Percentiles rank a stretch among this genome's conserved stretches.
Evolutionary conservation across 2,329 filamentous ascomycete genomes (phyloP).

Genomic region (Epicoccum sorghinum): DNA sequence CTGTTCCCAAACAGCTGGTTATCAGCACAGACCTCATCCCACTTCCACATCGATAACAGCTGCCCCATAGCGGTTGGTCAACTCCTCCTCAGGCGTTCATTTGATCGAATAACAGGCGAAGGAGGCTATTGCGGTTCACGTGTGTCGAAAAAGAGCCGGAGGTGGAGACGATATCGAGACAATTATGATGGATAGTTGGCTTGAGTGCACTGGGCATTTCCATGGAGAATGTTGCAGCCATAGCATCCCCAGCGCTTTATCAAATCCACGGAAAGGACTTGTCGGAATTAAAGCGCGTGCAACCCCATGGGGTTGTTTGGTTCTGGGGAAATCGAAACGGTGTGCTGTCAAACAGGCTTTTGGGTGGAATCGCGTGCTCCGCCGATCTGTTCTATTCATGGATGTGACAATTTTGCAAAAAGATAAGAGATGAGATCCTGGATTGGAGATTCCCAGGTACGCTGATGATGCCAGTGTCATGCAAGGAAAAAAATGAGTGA

Average conservation of each 20-base stretch:
- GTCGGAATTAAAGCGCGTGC: conserved; percentile 6
- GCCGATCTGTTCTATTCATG: neutral
- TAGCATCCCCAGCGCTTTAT: neutral
- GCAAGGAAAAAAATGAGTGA: neutral
- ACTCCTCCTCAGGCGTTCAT: neutral
- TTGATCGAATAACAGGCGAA: neutral
- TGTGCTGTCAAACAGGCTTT: conserved; percentile 13
- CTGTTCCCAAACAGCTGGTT: conserved; percentile 7
- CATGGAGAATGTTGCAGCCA: neutral
- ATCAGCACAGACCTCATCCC: neutral
- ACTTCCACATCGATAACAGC: conserved; percentile 3
- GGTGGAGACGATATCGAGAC: neutral
- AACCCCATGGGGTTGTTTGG: conserved; percentile 24
- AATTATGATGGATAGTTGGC: neutral
- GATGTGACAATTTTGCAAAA: conserved; percentile 1
- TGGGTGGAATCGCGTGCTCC: conserved; percentile 13
- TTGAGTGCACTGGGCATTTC: conserved; percentile 1
- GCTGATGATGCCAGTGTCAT: too few species aligned
- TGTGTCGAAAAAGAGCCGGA: conserved; percentile 12
- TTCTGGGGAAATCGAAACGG: conserved; percentile 8
- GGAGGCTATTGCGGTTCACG: conserved; percentile 1
- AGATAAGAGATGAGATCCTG: neutral
- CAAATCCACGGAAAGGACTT: conserved; percentile 3
- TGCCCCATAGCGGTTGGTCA: neutral
- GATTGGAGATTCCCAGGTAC: too few species aligned